Percentiles rank a stretch among this genome's conserved stretches.
Evolutionary conservation across 2,329 filamentous ascomycete genomes (phyloP).

Genomic region (Fusarium floridanum): DNA sequence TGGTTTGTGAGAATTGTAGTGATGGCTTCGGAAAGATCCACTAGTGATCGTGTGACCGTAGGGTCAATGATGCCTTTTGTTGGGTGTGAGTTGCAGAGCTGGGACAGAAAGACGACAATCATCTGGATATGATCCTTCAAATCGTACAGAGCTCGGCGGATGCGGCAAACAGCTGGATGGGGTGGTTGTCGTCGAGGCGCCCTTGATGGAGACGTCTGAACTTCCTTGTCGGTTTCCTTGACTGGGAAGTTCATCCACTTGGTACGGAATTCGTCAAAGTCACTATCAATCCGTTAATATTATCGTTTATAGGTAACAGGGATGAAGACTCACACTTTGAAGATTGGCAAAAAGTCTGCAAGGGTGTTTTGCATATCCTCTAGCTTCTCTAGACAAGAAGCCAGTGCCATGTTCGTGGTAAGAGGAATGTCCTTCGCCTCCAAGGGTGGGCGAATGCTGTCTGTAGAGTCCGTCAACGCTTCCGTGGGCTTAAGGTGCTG

Average conservation of each 20-base stretch:
- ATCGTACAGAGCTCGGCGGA: conserved; percentile 35
- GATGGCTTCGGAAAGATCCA: conserved; percentile 21
- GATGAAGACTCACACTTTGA: conserved; percentile 33
- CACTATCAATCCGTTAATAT: conserved; percentile 10
- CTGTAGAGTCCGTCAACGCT: background rate
- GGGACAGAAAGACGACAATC: conserved; percentile 10
- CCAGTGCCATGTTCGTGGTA: conserved; percentile 13
- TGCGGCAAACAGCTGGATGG: conserved; percentile 16
- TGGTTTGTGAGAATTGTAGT: conserved; percentile 41
- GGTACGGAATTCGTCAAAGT: conserved; percentile 37
- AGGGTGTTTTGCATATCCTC: conserved; percentile 7
- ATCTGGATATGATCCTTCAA: conserved; percentile 37
- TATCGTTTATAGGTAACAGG: no score
- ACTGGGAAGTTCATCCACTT: conserved; percentile 29
- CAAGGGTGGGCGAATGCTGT: background rate
- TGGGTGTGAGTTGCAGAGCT: background rate
- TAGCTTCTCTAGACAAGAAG: conserved; percentile 7
- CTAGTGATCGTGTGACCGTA: conserved; percentile 3
- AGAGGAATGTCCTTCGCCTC: conserved; percentile 21
- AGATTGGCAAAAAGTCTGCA: conserved; percentile 35
- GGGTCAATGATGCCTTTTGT: background rate
- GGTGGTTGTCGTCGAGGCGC: conserved; percentile 10
- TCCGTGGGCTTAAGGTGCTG: background rate
- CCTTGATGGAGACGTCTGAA: background rate
- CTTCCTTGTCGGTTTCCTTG: background rate